These are phyloP conservation scores for Penicillium simplicissimum DNA, from an alignment of 495 filamentous ascomycete genomes.

Conservation along the genomic window DNA sequence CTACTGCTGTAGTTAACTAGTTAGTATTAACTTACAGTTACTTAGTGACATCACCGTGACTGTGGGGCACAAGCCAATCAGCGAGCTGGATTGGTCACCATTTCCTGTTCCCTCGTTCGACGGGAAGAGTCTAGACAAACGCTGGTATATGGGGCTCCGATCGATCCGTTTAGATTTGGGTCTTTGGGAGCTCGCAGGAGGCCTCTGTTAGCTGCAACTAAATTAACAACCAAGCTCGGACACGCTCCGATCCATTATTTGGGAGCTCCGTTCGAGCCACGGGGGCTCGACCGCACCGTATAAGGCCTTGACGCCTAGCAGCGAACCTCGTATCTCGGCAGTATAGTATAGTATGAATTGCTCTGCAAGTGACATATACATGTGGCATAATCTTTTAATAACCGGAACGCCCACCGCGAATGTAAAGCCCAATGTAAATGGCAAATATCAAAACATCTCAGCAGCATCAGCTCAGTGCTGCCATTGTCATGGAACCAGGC, in stretches of 20 bases:
- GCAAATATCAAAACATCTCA: conserved; percentile 3
- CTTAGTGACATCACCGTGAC: conserved; percentile 14
- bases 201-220: background rate
- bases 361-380: conserved; percentile 25
- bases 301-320: background rate
- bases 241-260: background rate
- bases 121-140: background rate
- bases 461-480: background rate
- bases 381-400: conserved; percentile 19
- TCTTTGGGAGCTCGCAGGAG: background rate
- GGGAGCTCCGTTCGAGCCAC: no score
- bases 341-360: conserved; percentile 10
- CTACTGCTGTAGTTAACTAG: no score
- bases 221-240: background rate
- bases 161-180: no score
- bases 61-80: conserved; percentile 3
- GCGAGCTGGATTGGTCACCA: background rate
- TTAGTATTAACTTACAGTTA: no score
- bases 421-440: conserved; percentile 20
- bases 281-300: background rate
- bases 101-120: background rate
- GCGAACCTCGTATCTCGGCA: no score
- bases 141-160: no score
- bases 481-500: background rate
- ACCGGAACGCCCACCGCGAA: conserved; percentile 34